Evolutionary conservation across 768 basidiomycete genomes (phyloP).

Genomic region (Boletus sp.): DNA sequence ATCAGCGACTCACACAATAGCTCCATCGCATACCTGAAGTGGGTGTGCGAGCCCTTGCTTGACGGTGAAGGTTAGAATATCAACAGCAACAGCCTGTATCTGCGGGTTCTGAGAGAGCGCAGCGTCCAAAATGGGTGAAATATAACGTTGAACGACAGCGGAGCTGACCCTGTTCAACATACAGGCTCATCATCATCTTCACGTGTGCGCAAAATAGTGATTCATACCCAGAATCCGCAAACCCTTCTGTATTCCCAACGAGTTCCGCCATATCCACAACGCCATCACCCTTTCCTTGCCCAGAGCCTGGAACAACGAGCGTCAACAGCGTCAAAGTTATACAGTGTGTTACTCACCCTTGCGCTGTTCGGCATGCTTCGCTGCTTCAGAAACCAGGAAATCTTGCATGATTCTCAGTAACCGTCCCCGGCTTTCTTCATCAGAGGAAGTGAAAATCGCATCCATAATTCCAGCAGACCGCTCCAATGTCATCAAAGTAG

Average conservation of each 20-base stretch:
- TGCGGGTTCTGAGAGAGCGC: slow-evolving; percentile 66
- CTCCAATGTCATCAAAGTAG: slow-evolving; percentile 83
- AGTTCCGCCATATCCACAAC: slow-evolving; percentile 89
- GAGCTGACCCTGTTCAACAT: slow-evolving; percentile 73
- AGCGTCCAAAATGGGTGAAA: slow-evolving; percentile 75
- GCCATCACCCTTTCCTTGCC: slow-evolving; percentile 24
- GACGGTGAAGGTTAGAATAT: slow-evolving; percentile 89
- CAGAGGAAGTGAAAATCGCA: slow-evolving; percentile 70
- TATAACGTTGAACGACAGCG: slow-evolving; percentile 90
- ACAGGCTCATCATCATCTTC: neutral
- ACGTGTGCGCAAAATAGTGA: neutral
- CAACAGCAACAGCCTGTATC: slow-evolving; percentile 81
- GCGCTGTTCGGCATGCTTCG: slow-evolving; percentile 69
- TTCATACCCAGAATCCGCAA: slow-evolving; percentile 92
- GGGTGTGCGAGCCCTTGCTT: slow-evolving; percentile 96
- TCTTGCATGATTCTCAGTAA: slow-evolving; percentile 88
- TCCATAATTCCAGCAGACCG: slow-evolving; percentile 85
- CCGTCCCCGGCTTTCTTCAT: slow-evolving; percentile 69
- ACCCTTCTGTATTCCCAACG: slow-evolving; percentile 91
- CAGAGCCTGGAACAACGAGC: slow-evolving; percentile 6
- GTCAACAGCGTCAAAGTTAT: neutral
- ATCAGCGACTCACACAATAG: neutral
- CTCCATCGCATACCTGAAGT: slow-evolving; percentile 58
- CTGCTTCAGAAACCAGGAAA: slow-evolving; percentile 79
- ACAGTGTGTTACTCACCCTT: slow-evolving; percentile 44